These are phyloP conservation scores for Calocera viscosa DNA, from an alignment of 768 basidiomycete genomes.

Conservation along the genomic window DNA sequence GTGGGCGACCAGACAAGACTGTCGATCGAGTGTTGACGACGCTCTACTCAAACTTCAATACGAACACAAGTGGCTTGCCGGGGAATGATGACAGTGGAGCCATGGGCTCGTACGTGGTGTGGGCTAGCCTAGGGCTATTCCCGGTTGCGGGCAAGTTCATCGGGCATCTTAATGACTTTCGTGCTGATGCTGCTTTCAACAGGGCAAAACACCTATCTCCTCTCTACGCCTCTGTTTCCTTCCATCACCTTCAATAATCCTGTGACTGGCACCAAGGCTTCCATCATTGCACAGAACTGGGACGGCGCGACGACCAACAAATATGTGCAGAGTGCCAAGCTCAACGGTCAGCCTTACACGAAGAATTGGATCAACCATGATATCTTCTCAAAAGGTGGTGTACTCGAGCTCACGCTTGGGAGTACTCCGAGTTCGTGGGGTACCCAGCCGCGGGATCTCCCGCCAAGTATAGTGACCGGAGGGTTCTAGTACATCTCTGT, in stretches of 20 bases:
- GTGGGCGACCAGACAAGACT: slow-evolving; percentile 38
- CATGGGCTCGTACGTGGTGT: slow-evolving; percentile 39
- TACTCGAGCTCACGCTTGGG: slow-evolving; percentile 16
- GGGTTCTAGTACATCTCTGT: not conserved
- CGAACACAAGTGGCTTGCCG: slow-evolving; percentile 38
- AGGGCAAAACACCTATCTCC: slow-evolving; percentile 23
- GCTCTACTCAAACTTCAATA: slow-evolving; percentile 37
- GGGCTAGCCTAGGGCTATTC: slow-evolving; percentile 41
- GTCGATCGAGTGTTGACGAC: slow-evolving; percentile 36
- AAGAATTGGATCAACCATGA: slow-evolving; percentile 18
- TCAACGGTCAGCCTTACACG: slow-evolving; percentile 30
- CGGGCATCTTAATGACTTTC: not conserved
- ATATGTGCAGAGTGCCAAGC: slow-evolving; percentile 35
- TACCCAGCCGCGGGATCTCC: slow-evolving; percentile 13
- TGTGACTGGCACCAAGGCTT: slow-evolving; percentile 31
- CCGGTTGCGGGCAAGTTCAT: slow-evolving; percentile 30
- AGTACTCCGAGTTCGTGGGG: slow-evolving; percentile 12
- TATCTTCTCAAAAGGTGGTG: slow-evolving; percentile 15
- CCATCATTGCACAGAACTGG: slow-evolving; percentile 34
- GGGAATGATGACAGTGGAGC: slow-evolving; percentile 45
- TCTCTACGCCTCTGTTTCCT: slow-evolving; percentile 39
- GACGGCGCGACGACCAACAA: slow-evolving; percentile 29
- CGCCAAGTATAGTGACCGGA: slow-evolving; percentile 9
- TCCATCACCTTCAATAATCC: slow-evolving; percentile 34
- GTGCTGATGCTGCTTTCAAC: not conserved